Base-by-base conservation (phyloP, 192 early-diverging fungal species). In the Mortierella claussenii region DNA sequence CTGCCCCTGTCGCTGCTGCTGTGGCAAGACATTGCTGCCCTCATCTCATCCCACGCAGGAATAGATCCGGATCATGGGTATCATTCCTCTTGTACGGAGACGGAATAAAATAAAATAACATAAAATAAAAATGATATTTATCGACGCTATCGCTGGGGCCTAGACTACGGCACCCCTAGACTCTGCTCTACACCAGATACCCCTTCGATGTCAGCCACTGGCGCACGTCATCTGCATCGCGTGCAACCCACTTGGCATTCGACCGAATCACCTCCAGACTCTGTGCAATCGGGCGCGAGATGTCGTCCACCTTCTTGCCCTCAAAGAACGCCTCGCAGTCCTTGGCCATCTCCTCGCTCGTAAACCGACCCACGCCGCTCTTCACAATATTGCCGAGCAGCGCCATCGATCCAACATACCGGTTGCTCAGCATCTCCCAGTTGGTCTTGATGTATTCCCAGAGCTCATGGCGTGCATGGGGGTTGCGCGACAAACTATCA, bases 381-480 rank as follows among this genome's bases (percentile, higher is more conserved):
- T 80, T 80, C 52, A 87, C 79, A 47, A 80, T 60, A 45, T 56
- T 45, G 46, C 82, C 84, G 40, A 89, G 68, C 28, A 88, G 49
- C 7, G 70, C 68, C 49, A 85, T 65, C 18, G 76, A 84, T 7
- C 82, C 73, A 0, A 55, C 73, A 80, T 89, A 94, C 58, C 88
- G 84, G 20, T 61, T 61, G 37, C 74, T 65, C 48, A 93, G 62
- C 49, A 82, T 61, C n/a, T 81, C 78, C 68, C 84, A 94, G 70
- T 89, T 86, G 31, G 59, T 43, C 60, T 84, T 83, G 71, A 92
- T 85, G 78, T 84, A 92, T 50, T 87, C 70, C 91, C 91, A 94
- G 65, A 92, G 49, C 3, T 56, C 65, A 54, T 87, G 79, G 37
- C 91, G 89, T 43, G 82, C 74, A 36, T 70, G 67, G 3, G 80